Conservation (phyloP, 1,284 basidiomycete species). For the Pseudozyma hubeiensis region DNA sequence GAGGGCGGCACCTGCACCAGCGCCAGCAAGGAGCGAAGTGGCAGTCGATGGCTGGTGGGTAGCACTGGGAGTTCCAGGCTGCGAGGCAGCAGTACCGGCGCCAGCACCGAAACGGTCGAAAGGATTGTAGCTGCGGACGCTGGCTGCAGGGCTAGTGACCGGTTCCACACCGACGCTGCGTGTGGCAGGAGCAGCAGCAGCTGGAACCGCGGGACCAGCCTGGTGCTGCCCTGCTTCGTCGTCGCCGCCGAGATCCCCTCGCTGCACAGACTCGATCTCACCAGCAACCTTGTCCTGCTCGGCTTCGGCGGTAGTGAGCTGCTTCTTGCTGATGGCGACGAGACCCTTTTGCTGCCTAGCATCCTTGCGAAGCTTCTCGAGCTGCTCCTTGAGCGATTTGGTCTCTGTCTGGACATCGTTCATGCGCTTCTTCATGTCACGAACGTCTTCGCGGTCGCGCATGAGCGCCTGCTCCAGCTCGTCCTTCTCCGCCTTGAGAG, state of each 20-base stretch:
- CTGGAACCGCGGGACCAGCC: slow-evolving; percentile 40
- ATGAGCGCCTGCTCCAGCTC: slow-evolving; percentile 89
- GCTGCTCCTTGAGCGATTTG: slow-evolving; percentile 77
- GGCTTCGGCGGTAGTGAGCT: slow-evolving; percentile 84
- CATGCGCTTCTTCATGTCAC: slow-evolving; percentile 86
- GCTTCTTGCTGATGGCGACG: slow-evolving; percentile 93
- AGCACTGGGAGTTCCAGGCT: slow-evolving; percentile 20
- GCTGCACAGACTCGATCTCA: slow-evolving; percentile 73
- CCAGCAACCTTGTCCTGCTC: slow-evolving; percentile 79
- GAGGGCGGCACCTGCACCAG: slow-evolving; percentile 59
- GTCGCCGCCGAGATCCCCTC: slow-evolving; percentile 69
- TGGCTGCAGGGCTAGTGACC: slow-evolving; percentile 68
- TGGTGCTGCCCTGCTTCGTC: slow-evolving; percentile 48
- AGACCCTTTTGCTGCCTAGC: slow-evolving; percentile 95
- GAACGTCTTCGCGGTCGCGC: slow-evolving; percentile 92
- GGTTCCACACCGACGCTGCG: slow-evolving; percentile 25
- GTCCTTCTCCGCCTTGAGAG: slow-evolving; percentile 86
- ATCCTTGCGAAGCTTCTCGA: slow-evolving; percentile 92
- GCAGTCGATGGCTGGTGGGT: slow-evolving; percentile 35
- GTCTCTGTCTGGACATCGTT: slow-evolving; percentile 82
- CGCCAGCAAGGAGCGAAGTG: slow-evolving; percentile 58
- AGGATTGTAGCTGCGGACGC: slow-evolving; percentile 86
- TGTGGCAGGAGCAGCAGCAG: slow-evolving; percentile 51
- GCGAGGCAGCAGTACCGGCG: slow-evolving; percentile 7
- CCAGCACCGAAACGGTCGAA: slow-evolving; percentile 78